Conservation (phyloP, 306 rosid genomes). For the Cicer chorassanicum region DNA sequence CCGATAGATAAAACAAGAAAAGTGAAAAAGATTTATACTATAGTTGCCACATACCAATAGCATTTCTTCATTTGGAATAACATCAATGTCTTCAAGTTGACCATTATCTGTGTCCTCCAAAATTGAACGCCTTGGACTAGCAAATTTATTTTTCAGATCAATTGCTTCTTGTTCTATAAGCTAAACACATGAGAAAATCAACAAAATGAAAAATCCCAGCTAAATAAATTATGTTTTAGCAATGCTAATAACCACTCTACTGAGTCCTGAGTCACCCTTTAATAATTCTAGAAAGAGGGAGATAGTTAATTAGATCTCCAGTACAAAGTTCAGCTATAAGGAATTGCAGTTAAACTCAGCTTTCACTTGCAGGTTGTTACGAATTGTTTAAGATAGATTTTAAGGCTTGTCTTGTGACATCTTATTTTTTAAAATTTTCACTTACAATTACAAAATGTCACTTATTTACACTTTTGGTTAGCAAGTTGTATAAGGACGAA, state of each 20-base stretch:
- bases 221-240: slow-evolving; percentile 9
- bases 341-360: slow-evolving; percentile 15
- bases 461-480: neutral
- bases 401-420: neutral
- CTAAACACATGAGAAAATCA: slow-evolving; percentile 47
- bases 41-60: slow-evolving; percentile 67
- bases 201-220: slow-evolving; percentile 27
- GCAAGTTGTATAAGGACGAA: neutral
- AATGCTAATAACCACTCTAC: slow-evolving; percentile 3
- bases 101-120: slow-evolving; percentile 87
- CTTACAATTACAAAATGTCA: neutral
- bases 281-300: neutral
- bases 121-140: slow-evolving; percentile 77
- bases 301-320: neutral
- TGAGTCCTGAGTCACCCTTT: neutral
- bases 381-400: neutral
- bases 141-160: slow-evolving; percentile 84
- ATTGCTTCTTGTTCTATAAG: slow-evolving; percentile 85
- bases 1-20: slow-evolving; percentile 10
- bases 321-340: neutral
- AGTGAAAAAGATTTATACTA: slow-evolving; percentile 16
- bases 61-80: slow-evolving; percentile 96
- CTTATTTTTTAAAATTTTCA: neutral
- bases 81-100: slow-evolving; percentile 95
- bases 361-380: neutral